phyloP scores from a whole-genome alignment of 2,329 filamentous ascomycete species.

The Diatrype stigma region DNA sequence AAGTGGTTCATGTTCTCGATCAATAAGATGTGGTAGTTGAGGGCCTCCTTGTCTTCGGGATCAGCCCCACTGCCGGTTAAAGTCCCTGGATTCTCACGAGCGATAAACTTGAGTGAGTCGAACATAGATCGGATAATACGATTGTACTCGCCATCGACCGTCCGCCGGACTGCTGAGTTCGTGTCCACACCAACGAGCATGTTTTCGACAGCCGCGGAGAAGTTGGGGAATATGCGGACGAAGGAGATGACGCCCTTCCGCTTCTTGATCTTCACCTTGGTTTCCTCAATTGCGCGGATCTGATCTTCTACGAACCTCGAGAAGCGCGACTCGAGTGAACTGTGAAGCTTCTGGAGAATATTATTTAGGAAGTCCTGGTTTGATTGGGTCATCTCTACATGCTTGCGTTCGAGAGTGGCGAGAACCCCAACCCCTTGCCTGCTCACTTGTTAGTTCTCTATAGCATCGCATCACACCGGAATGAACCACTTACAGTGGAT shows the following conservation, averaged over 20 bases:
- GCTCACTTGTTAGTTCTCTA: constrained; percentile 17
- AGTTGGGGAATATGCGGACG: constrained; percentile 87
- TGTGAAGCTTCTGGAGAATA: constrained; percentile 74
- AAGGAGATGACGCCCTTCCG: constrained; percentile 94
- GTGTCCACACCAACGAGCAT: constrained; percentile 63
- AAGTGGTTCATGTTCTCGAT: constrained; percentile 99
- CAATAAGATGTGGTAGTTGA: constrained; percentile 94
- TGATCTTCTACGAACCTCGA: constrained; percentile 91
- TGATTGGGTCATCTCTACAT: constrained; percentile 76
- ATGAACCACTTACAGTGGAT: constrained; percentile 66
- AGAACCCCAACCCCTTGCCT: constrained; percentile 89
- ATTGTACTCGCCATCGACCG: constrained; percentile 82
- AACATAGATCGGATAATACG: constrained; percentile 94
- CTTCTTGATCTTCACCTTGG: constrained; percentile 98
- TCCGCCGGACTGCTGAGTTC: constrained; percentile 62
- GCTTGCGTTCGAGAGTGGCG: constrained; percentile 72
- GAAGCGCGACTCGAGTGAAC: constrained; percentile 70
- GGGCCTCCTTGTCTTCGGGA: constrained; percentile 87
- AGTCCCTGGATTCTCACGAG: constrained; percentile 60
- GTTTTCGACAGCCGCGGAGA: constrained; percentile 77
- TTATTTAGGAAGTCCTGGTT: constrained; percentile 89
- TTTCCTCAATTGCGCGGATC: constrained; percentile 92
- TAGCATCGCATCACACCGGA: neutral
- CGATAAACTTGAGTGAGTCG: constrained; percentile 92
- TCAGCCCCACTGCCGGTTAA: constrained; percentile 43